A percentile compares a stretch with the other conserved stretches of the same genome.
These are phyloP conservation scores for Puccinia coronata DNA, from an alignment of 1,284 basidiomycete species.

Conservation along the genomic window DNA sequence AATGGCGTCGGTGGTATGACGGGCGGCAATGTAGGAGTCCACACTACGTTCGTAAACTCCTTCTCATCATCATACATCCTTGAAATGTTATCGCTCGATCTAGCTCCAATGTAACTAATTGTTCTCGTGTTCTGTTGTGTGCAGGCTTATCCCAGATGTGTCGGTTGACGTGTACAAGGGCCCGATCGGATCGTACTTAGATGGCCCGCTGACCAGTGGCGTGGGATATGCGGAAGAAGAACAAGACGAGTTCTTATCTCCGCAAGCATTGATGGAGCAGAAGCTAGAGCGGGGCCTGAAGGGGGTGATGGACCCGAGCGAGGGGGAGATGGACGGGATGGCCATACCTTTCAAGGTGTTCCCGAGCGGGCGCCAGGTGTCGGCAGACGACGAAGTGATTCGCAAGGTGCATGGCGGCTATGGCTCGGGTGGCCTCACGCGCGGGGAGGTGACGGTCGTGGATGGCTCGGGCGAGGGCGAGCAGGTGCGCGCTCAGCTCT, in stretches of 20 bases:
- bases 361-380: not conserved
- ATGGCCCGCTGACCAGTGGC: not conserved
- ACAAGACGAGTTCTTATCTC: not conserved
- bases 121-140: not conserved
- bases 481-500: not conserved
- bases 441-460: no score
- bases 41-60: slow-evolving; percentile 21
- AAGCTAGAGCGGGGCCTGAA: not conserved
- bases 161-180: slow-evolving; percentile 33
- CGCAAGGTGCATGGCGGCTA: not conserved
- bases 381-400: not conserved
- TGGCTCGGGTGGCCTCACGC: not conserved
- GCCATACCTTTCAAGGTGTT: not conserved
- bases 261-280: slow-evolving; percentile 24
- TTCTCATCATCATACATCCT: not conserved
- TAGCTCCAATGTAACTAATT: not conserved
- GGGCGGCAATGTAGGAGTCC: slow-evolving; percentile 39
- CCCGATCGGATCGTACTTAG: not conserved
- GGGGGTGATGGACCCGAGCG: not conserved
- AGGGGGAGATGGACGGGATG: not conserved
- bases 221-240: not conserved
- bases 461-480: not conserved
- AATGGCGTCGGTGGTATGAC: slow-evolving; percentile 45
- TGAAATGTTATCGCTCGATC: not conserved
- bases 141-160: slow-evolving; percentile 34